Evolutionary conservation across 192 early-diverging fungal species (phyloP).

Genomic region (Rhizophlyctis rosea): DNA sequence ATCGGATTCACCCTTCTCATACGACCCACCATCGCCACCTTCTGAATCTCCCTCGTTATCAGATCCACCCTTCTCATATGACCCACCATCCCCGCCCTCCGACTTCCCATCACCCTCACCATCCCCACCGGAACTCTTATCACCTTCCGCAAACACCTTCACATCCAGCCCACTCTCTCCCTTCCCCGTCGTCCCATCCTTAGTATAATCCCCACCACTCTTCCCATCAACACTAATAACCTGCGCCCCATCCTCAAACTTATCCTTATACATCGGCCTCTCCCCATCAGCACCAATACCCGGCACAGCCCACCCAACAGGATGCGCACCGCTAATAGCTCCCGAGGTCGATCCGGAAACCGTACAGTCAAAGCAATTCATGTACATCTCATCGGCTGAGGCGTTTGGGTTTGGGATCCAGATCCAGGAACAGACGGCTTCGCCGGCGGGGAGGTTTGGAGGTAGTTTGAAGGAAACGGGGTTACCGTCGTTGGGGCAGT

Average conservation of each 20-base stretch:
- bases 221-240: slow-evolving; percentile 2
- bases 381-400: slow-evolving; percentile 24
- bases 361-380: slow-evolving; percentile 29
- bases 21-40: no score
- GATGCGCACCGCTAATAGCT: slow-evolving; percentile 11
- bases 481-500: slow-evolving; percentile 22
- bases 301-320: slow-evolving; percentile 20
- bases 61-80: not conserved
- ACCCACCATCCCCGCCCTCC: no score
- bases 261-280: slow-evolving; percentile 19
- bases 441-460: slow-evolving; percentile 28
- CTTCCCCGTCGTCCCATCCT: no score
- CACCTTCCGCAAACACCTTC: no score
- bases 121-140: no score
- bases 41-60: not conserved
- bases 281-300: slow-evolving; percentile 6
- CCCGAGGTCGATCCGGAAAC: slow-evolving; percentile 7
- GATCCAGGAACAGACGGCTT: slow-evolving; percentile 27
- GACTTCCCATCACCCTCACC: no score
- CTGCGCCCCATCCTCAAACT: slow-evolving; percentile 21
- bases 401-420: slow-evolving; percentile 24
- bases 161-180: no score
- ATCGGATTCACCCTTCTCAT: no score
- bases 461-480: slow-evolving; percentile 21
- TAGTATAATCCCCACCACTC: slow-evolving; percentile 1